Evolutionary conservation across 1,284 basidiomycete species (phyloP).

Genomic region (Moesziomyces globuligerus): DNA sequence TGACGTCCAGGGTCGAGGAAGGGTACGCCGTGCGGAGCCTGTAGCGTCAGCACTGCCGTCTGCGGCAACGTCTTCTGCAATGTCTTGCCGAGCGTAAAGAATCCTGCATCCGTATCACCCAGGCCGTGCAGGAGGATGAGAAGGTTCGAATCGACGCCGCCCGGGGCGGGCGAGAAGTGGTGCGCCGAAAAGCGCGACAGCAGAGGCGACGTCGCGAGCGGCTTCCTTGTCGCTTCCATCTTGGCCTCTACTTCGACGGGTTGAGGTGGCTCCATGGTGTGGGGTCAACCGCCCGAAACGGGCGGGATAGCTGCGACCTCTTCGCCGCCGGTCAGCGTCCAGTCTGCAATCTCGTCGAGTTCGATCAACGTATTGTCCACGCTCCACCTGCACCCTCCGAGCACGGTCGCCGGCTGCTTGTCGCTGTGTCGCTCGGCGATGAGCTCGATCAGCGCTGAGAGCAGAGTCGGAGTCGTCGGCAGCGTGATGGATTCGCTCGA

Average conservation of each 20-base stretch:
- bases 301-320: constrained; percentile 83
- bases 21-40: constrained; percentile 83
- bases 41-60: constrained; percentile 81
- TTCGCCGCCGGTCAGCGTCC: constrained; percentile 75
- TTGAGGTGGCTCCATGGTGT: constrained; percentile 1
- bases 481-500: constrained; percentile 23
- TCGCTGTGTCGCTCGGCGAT: constrained; percentile 66
- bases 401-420: constrained; percentile 1
- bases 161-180: constrained; percentile 75
- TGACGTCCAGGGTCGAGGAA: constrained; percentile 73
- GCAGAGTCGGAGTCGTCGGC: constrained; percentile 68
- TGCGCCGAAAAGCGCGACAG: constrained; percentile 18
- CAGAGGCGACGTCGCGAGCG: background rate
- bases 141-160: constrained; percentile 86
- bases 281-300: constrained; percentile 73
- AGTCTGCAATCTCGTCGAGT: constrained; percentile 75
- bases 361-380: constrained; percentile 74
- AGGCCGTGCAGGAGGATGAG: constrained; percentile 87
- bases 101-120: constrained; percentile 83
- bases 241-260: too few species aligned
- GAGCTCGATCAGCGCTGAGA: constrained; percentile 72
- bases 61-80: constrained; percentile 79
- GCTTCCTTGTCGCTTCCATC: constrained; percentile 10
- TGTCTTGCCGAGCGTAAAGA: constrained; percentile 77
- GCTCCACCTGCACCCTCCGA: constrained; percentile 72